Evolutionary conservation across 2,329 filamentous ascomycete species (phyloP), one percentile per base, ranked within the genome.

Genomic region (Ceratocystis alfenasii): DNA sequence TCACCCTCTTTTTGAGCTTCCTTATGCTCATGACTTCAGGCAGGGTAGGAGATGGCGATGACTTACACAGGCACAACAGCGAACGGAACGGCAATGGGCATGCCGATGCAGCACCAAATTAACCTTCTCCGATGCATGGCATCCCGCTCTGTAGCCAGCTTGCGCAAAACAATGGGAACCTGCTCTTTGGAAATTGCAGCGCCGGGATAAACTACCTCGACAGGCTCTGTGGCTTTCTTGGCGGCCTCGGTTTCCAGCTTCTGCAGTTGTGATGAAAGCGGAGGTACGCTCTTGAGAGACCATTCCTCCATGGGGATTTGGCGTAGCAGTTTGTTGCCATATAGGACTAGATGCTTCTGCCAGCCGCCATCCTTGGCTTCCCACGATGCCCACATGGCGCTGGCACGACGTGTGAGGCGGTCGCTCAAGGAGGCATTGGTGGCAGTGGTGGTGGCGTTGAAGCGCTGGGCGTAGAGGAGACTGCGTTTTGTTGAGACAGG

Each of bases 241-340:
- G 45, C 60, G 20, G 55, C 48, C 1, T 53, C 60, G 1, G 63
- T 45, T 20, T 63, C 59, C 12, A 63, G 57, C 10, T 63, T 65
- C 41, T 60, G 65, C 22, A 65, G 60, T 7, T 48, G 63, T 15
- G 64, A 41, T 53, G 86, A 90, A 70, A 95, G 79, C 25, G 92
- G 87, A 57, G 94, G 94, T 64, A 99, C 87, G 45, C 90, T 95
- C 78, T 97, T 97, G 70, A 99, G 81, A 0, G 90, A 91, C 94
- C 94, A 99, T 86, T 99, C 94, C 76, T 97, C 89, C 74, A 89
- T 96, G 2, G 94, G 89, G 72, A 99, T 95, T 69, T 90, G 85
- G 71, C 89, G 86, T 68, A 99, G 83, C 17, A 90, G 85, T 62
- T 85, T 79, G 76, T 99, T 96, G 66, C 94, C 94, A 75, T 93